These are phyloP conservation scores for Talaromyces wortmannii DNA, from an alignment of 495 filamentous ascomycete species.

Conservation along the genomic window DNA sequence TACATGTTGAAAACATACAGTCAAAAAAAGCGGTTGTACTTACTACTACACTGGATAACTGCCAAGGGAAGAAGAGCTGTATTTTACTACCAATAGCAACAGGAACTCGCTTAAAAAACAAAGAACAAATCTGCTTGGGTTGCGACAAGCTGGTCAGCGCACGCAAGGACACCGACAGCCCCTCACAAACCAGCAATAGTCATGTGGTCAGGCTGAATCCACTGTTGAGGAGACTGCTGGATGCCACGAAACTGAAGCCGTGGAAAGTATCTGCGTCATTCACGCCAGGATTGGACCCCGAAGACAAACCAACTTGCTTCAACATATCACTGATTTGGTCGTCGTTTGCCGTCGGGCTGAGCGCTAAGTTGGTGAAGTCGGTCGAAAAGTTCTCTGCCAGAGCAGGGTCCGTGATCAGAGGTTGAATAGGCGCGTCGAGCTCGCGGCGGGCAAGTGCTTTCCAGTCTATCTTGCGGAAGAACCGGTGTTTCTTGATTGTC, in stretches of 20 bases:
- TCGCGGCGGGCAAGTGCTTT: slow-evolving; percentile 69
- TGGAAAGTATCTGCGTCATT: slow-evolving; percentile 72
- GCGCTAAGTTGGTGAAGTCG: slow-evolving; percentile 78
- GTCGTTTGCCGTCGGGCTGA: slow-evolving; percentile 62
- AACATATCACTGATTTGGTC: slow-evolving; percentile 20
- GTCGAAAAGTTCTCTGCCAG: slow-evolving; percentile 88
- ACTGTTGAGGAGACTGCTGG: slow-evolving; percentile 73
- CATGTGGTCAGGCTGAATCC: slow-evolving; percentile 15
- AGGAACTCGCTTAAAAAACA: not conserved
- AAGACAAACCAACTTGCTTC: slow-evolving; percentile 10
- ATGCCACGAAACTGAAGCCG: slow-evolving; percentile 93
- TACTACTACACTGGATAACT: too few relatives aligned
- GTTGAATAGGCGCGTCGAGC: slow-evolving; percentile 77
- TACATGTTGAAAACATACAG: too few relatives aligned
- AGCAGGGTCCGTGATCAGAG: slow-evolving; percentile 88
- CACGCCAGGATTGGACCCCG: slow-evolving; percentile 14
- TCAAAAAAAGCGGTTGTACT: too few relatives aligned
- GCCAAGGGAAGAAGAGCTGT: too few relatives aligned
- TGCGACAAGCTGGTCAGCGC: not conserved
- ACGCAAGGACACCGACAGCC: not conserved
- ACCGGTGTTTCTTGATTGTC: slow-evolving; percentile 86
- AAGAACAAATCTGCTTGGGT: not conserved
- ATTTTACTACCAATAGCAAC: not conserved
- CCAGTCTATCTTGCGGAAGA: slow-evolving; percentile 97
- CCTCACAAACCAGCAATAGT: not conserved